A percentile compares a stretch with the other conserved stretches of the same genome.
Conservation (phyloP, 257 asterid genomes). For the Primulina tabacum region DNA sequence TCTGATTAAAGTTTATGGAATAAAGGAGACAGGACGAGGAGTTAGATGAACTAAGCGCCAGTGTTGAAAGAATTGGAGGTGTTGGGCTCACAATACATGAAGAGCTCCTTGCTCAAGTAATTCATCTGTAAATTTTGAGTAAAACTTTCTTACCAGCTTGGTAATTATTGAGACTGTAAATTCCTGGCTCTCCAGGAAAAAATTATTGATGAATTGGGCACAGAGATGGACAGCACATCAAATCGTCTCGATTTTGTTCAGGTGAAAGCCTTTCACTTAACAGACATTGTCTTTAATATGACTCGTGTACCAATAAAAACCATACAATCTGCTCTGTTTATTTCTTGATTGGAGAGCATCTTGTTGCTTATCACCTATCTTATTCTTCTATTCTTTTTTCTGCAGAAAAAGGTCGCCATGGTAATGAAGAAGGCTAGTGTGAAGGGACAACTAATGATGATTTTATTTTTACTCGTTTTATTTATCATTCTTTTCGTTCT, state of each 20-base stretch:
- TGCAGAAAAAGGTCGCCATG: conserved; percentile 91
- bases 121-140: background rate
- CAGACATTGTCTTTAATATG: background rate
- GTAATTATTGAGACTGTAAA: conserved; percentile 6
- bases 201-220: conserved; percentile 73
- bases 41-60: conserved; percentile 83
- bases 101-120: conserved; percentile 89
- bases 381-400: background rate
- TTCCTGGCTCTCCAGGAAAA: conserved; percentile 56
- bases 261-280: conserved; percentile 36
- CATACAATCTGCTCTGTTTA: background rate
- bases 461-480: conserved; percentile 63
- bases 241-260: conserved; percentile 97
- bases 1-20: conserved; percentile 15
- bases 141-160: background rate
- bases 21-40: conserved; percentile 79
- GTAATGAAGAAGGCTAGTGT: conserved; percentile 95
- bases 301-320: background rate
- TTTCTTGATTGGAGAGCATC: background rate
- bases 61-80: conserved; percentile 86
- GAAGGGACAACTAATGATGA: conserved; percentile 95
- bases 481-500: conserved; percentile 80
- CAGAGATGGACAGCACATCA: conserved; percentile 94
- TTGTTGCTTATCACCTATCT: conserved; percentile 3
- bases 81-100: conserved; percentile 98